Conservation (phyloP, 805 yeast genomes). For the Metschnikowia kofuensis region DNA sequence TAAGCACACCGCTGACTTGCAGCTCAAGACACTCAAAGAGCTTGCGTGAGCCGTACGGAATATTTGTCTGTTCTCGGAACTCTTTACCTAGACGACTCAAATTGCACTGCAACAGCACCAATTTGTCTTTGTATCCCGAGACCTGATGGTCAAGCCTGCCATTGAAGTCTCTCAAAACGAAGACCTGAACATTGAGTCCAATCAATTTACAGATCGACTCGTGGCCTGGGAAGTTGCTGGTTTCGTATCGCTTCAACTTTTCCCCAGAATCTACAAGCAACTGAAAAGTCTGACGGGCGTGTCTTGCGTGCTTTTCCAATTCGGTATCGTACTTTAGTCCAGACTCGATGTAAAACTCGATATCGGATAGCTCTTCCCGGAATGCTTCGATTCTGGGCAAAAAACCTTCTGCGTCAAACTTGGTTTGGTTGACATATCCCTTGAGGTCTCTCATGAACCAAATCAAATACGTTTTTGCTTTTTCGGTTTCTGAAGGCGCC, state of each 20-base stretch:
- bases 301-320: not conserved
- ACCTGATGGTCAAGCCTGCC: not conserved
- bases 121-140: not conserved
- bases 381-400: not conserved
- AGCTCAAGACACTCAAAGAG: not conserved
- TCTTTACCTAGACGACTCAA: not conserved
- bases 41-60: not conserved
- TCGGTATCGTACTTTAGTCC: not conserved
- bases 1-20: not conserved
- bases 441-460: not conserved
- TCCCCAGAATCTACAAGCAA: not conserved
- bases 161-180: not conserved
- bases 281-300: not conserved
- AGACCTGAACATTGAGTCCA: not conserved
- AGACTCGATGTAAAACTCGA: constrained; percentile 1
- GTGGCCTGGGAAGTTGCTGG: not conserved
- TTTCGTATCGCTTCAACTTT: not conserved
- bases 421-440: not conserved
- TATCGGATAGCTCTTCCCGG: not conserved
- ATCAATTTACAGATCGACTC: not conserved
- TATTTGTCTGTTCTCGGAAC: not conserved
- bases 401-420: not conserved
- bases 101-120: not conserved
- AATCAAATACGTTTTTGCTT: not conserved
- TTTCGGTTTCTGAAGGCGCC: not conserved